A percentile compares a stretch with the other conserved stretches of the same genome.
phyloP scores from a whole-genome alignment of 371 early-diverging fungal species.

The Mucor irregularis region DNA sequence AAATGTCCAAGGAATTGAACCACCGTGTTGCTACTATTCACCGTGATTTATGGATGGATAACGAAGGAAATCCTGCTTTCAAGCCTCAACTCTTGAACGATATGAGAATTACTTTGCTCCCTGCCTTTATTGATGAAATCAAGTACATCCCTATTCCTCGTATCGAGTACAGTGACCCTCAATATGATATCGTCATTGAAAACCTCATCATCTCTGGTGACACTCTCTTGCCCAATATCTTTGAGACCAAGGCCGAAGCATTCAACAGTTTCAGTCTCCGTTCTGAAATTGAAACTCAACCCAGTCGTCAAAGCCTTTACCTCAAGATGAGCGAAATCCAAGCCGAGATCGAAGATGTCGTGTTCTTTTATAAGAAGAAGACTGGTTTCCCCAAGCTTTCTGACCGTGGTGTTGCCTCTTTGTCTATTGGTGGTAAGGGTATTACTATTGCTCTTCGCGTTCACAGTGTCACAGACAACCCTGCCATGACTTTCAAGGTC shows the following conservation, averaged over 20 bases:
- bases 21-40: constrained; percentile 29
- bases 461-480: constrained; percentile 29
- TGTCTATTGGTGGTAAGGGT: constrained; percentile 53
- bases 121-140: constrained; percentile 61
- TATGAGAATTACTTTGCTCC: constrained; percentile 48
- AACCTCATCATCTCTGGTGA: constrained; percentile 61
- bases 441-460: constrained; percentile 46
- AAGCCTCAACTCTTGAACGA: constrained; percentile 63
- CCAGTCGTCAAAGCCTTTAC: constrained; percentile 35
- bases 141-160: constrained; percentile 65
- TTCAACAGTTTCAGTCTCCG: constrained; percentile 40
- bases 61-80: constrained; percentile 53
- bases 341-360: constrained; percentile 43
- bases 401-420: constrained; percentile 61
- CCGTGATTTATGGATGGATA: constrained; percentile 42
- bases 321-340: constrained; percentile 39
- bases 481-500: constrained; percentile 37
- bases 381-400: constrained; percentile 57
- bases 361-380: constrained; percentile 62
- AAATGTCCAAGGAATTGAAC: constrained; percentile 30
- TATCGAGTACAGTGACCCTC: constrained; percentile 61
- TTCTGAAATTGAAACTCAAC: constrained; percentile 37
- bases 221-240: constrained; percentile 56
- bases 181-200: constrained; percentile 61
- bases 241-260: constrained; percentile 52